These are phyloP conservation scores for Triticum turgidum DNA, from an alignment of 176 grass and related monocot species.

Conservation along the genomic window DNA sequence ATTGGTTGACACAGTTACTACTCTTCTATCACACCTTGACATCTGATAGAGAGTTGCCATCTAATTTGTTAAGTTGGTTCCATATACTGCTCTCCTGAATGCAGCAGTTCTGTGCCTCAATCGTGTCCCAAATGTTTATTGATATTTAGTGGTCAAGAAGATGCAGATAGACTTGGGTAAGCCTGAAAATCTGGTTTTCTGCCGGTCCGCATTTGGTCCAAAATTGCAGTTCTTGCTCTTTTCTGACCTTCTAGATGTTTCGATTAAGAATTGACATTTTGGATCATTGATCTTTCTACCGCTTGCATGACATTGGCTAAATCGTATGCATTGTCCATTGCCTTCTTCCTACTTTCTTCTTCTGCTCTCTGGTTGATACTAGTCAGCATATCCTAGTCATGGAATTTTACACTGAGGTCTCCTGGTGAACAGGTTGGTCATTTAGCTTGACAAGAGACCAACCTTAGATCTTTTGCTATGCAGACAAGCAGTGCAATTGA, in stretches of 20 bases:
- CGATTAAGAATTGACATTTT: background rate
- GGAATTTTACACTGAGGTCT: background rate
- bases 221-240: background rate
- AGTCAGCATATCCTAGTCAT: constrained; percentile 3
- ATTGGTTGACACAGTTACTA: background rate
- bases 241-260: background rate
- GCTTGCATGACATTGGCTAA: background rate
- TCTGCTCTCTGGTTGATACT: constrained; percentile 2
- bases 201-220: background rate
- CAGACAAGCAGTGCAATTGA: background rate
- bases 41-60: constrained; percentile 1
- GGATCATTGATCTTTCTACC: background rate
- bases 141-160: background rate
- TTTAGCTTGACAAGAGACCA: background rate
- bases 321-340: background rate
- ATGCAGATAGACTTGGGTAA: background rate
- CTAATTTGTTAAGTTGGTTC: background rate
- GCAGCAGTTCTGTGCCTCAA: background rate
- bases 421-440: background rate
- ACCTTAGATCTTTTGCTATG: background rate
- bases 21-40: background rate
- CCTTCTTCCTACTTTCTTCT: background rate
- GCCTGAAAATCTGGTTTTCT: background rate
- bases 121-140: background rate
- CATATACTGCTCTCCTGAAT: background rate